Percentiles rank a stretch among this genome's conserved stretches.
Evolutionary conservation across 75 land plant genomes (phyloP).

Genomic region (Chamaecyparis obtusa): DNA sequence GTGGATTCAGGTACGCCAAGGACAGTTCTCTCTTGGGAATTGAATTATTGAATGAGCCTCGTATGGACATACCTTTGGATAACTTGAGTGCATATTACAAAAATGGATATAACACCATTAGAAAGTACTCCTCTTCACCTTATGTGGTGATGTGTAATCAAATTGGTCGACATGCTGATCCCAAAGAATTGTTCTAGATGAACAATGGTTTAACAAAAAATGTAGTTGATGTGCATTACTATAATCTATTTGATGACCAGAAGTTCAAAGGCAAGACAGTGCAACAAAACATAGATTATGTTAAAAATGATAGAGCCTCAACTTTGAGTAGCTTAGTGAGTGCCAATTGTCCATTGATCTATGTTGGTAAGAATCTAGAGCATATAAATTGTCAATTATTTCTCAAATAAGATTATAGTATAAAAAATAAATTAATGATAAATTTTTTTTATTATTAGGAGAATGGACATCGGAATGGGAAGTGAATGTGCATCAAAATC

Average conservation of each 20-base stretch:
- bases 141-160: constrained; percentile 59
- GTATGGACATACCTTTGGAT: constrained; percentile 48
- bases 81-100: constrained; percentile 52
- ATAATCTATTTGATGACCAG: constrained; percentile 44
- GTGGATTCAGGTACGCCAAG: constrained; percentile 48
- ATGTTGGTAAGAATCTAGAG: constrained; percentile 47
- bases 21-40: constrained; percentile 67
- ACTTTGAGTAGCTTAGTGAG: constrained; percentile 16
- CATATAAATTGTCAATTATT: too few species aligned
- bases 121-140: constrained; percentile 37
- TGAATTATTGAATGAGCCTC: constrained; percentile 85
- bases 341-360: constrained; percentile 46
- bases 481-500: constrained; percentile 22
- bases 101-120: constrained; percentile 38
- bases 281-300: constrained; percentile 64
- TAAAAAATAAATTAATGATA: too few species aligned
- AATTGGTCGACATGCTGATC: constrained; percentile 29
- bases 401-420: too few species aligned
- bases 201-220: constrained; percentile 25
- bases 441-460: constrained; percentile 18
- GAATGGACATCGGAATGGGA: constrained; percentile 75
- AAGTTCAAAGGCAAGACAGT: constrained; percentile 40
- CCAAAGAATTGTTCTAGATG: constrained; percentile 44
- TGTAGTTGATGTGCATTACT: constrained; percentile 74
- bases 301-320: constrained; percentile 29